Conservation (phyloP, 176 grass and related monocot species). For the Avena eriantha region DNA sequence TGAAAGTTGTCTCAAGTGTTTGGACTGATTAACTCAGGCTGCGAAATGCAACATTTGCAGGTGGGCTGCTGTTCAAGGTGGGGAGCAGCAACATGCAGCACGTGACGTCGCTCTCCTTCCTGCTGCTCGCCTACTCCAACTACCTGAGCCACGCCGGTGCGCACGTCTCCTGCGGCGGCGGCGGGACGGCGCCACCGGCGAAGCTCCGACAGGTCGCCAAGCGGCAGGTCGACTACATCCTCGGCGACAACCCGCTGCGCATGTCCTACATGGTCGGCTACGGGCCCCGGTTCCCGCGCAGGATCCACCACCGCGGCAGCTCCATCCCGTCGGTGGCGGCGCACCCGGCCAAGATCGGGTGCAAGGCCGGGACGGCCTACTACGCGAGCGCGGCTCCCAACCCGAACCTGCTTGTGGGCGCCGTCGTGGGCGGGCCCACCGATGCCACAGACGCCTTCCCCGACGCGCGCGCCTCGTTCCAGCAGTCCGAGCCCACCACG, state of each 20-base stretch:
- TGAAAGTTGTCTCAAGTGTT: neutral
- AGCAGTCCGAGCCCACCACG: conserved; percentile 73
- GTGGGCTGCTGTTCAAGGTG: conserved; percentile 69
- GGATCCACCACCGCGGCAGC: conserved; percentile 68
- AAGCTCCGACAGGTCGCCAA: conserved; percentile 71
- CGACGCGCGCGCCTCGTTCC: conserved; percentile 59
- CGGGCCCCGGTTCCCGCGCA: conserved; percentile 49
- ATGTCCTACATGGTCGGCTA: conserved; percentile 91
- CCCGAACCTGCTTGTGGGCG: conserved; percentile 68
- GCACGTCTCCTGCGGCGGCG: conserved; percentile 58
- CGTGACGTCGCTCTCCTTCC: conserved; percentile 81
- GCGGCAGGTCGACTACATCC: conserved; percentile 81
- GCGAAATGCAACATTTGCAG: conserved; percentile 17
- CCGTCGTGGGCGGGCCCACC: conserved; percentile 62
- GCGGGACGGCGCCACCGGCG: conserved; percentile 43
- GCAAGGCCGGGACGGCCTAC: conserved; percentile 55
- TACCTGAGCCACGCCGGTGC: conserved; percentile 76
- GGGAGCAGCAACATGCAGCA: conserved; percentile 87
- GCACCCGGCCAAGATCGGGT: conserved; percentile 45
- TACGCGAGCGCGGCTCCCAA: conserved; percentile 49
- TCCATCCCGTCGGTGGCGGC: conserved; percentile 53
- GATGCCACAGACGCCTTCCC: conserved; percentile 55
- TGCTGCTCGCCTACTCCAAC: conserved; percentile 77
- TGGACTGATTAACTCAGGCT: neutral
- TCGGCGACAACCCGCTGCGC: conserved; percentile 63